phyloP scores from a whole-genome alignment of 1,284 basidiomycete species.

The Puccinia coronata region DNA sequence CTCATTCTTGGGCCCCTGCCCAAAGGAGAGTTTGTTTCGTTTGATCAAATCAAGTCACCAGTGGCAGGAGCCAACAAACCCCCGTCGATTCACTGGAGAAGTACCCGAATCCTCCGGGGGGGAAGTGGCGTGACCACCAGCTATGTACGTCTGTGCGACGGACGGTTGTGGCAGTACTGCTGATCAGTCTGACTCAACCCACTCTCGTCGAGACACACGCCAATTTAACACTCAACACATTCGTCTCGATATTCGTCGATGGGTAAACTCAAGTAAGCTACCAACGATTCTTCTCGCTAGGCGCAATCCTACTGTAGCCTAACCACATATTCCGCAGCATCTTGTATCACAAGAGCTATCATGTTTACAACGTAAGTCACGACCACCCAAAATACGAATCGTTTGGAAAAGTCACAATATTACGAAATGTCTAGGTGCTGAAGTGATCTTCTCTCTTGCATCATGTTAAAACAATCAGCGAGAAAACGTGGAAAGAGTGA shows the following conservation, averaged over 20 bases:
- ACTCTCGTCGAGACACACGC: neutral
- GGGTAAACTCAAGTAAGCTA: conserved; percentile 27
- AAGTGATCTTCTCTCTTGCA: neutral
- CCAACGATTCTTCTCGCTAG: neutral
- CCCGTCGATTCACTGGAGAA: too few relatives aligned
- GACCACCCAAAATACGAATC: neutral
- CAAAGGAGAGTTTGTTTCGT: too few relatives aligned
- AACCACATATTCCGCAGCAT: conserved; percentile 4
- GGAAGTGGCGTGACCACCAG: too few relatives aligned
- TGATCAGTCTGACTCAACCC: neutral
- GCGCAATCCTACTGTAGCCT: too few relatives aligned
- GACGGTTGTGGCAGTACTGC: too few relatives aligned
- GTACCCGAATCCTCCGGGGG: too few relatives aligned
- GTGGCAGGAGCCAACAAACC: too few relatives aligned
- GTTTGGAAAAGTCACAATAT: neutral
- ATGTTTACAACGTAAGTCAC: conserved; percentile 42
- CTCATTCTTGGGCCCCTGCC: too few relatives aligned
- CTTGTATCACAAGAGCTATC: conserved; percentile 46
- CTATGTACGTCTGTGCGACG: too few relatives aligned
- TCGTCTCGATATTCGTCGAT: neutral
- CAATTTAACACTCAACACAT: too few relatives aligned
- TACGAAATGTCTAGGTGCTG: neutral
- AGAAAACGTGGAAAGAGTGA: conserved; percentile 45
- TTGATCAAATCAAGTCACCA: too few relatives aligned
- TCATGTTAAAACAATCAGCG: conserved; percentile 2